These are phyloP conservation scores for Suillus weaverae DNA, from an alignment of 768 basidiomycete genomes.

Conservation along the genomic window DNA sequence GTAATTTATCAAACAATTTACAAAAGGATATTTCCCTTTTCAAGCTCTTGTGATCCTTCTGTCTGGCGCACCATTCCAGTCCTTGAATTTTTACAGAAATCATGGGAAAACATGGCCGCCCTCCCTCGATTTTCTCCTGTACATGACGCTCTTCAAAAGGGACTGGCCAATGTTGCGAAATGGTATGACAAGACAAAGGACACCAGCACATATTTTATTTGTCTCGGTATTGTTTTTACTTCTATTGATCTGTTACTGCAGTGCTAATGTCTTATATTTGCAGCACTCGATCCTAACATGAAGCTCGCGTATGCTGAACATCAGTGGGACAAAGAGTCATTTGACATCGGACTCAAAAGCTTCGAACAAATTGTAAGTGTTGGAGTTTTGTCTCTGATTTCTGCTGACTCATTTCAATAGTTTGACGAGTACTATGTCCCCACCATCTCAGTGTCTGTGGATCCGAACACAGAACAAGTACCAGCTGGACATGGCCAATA, in stretches of 20 bases:
- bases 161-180: slow-evolving; percentile 13
- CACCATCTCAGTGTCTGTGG: background rate
- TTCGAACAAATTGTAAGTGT: background rate
- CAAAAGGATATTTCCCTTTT: background rate
- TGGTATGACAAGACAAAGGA: slow-evolving; percentile 10
- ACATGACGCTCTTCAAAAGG: background rate
- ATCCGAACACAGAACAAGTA: background rate
- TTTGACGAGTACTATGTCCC: background rate
- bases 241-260: too few relatives aligned
- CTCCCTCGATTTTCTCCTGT: background rate
- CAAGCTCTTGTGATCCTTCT: background rate
- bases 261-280: background rate
- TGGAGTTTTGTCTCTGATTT: background rate
- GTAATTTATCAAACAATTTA: too few relatives aligned
- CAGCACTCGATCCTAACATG: slow-evolving; percentile 1
- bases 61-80: background rate
- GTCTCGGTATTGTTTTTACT: background rate
- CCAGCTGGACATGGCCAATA: background rate
- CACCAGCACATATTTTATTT: background rate
- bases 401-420: background rate
- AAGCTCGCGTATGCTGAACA: slow-evolving; percentile 1
- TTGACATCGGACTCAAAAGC: background rate
- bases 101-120: background rate
- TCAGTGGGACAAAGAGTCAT: background rate
- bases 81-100: background rate